phyloP scores from a whole-genome alignment of 768 basidiomycete species.

The Phanerodontia chrysosporium region DNA sequence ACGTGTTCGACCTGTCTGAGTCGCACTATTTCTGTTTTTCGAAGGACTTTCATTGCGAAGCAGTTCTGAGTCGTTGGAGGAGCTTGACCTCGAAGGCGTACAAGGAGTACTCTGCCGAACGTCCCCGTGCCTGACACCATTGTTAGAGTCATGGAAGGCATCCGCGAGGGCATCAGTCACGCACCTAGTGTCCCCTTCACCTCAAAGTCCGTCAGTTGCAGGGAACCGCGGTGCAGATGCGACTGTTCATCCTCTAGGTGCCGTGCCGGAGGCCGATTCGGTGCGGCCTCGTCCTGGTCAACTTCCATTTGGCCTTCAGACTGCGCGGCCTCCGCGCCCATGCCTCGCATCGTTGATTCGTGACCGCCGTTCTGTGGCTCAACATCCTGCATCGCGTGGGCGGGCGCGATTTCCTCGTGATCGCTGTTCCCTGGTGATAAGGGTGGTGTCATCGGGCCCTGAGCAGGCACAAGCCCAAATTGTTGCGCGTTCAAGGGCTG shows the following conservation, averaged over 20 bases:
- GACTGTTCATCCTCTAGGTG: constrained; percentile 68
- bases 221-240: constrained; percentile 50
- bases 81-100: constrained; percentile 59
- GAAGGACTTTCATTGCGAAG: constrained; percentile 88
- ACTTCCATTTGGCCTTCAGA: constrained; percentile 23
- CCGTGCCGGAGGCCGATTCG: constrained; percentile 41
- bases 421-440: constrained; percentile 57
- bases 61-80: constrained; percentile 47
- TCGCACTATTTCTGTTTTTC: constrained; percentile 80
- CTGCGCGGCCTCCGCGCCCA: constrained; percentile 2
- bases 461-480: constrained; percentile 41
- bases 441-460: constrained; percentile 70
- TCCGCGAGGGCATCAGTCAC: constrained; percentile 11
- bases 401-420: constrained; percentile 36
- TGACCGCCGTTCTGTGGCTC: neutral
- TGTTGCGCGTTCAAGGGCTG: constrained; percentile 23
- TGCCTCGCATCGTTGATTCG: neutral
- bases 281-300: constrained; percentile 15
- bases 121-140: constrained; percentile 81
- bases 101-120: constrained; percentile 89
- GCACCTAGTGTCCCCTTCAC: constrained; percentile 73
- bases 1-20: constrained; percentile 97
- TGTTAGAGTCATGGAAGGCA: neutral
- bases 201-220: constrained; percentile 76
- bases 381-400: constrained; percentile 30